Evolutionary conservation across 2,329 filamentous ascomycete species (phyloP).

Genomic region (Ascochyta viciae-villosae): DNA sequence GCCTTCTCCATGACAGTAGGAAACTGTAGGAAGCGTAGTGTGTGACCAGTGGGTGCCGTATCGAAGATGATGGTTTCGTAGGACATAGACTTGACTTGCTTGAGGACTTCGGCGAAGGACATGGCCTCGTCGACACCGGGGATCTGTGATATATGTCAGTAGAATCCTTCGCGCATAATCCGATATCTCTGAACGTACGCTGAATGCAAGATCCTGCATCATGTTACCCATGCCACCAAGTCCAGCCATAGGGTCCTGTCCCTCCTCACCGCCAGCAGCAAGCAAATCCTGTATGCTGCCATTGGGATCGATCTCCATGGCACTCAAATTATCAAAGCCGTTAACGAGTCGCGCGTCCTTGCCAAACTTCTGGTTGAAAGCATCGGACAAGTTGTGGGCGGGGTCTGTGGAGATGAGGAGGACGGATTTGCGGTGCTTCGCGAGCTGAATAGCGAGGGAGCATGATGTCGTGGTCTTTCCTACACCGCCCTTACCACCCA

Average conservation of each 20-base stretch:
- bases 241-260: conserved; percentile 73
- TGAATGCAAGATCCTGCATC: conserved; percentile 99
- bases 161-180: background rate
- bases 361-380: conserved; percentile 98
- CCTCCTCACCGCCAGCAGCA: conserved; percentile 75
- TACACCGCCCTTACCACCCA: conserved; percentile 96
- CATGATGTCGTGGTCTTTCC: conserved; percentile 99
- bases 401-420: conserved; percentile 98
- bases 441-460: conserved; percentile 96
- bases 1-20: conserved; percentile 98
- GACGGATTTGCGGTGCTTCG: conserved; percentile 91
- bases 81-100: conserved; percentile 97
- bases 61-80: conserved; percentile 99
- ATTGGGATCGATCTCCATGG: conserved; percentile 99
- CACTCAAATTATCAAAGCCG: conserved; percentile 91
- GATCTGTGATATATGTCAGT: conserved; percentile 65
- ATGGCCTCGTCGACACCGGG: conserved; percentile 99
- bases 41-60: conserved; percentile 96
- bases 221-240: conserved; percentile 80
- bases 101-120: conserved; percentile 98
- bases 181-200: conserved; percentile 63
- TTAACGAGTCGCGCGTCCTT: conserved; percentile 94
- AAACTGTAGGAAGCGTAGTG: conserved; percentile 97
- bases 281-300: conserved; percentile 96
- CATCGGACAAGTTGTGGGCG: conserved; percentile 96